phyloP scores from a whole-genome alignment of 2,329 filamentous ascomycete species.

The Rosellinia necatrix region DNA sequence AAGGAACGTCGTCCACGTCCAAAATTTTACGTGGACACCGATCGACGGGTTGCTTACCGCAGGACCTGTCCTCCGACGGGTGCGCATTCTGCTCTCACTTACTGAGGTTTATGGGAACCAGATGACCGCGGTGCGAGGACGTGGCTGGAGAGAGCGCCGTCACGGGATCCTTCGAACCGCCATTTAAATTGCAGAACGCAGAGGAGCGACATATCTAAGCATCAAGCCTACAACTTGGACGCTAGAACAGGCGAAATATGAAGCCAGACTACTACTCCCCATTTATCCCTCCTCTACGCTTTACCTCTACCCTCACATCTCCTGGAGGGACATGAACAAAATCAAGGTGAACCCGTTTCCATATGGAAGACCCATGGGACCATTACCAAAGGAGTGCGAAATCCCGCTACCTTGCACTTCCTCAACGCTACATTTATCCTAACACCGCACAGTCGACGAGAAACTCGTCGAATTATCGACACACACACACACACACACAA shows the following conservation, averaged over 20 bases:
- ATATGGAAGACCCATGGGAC: no score
- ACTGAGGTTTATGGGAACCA: neutral
- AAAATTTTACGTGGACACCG: constrained; percentile 22
- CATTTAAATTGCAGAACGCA: neutral
- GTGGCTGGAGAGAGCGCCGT: neutral
- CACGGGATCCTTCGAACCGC: neutral
- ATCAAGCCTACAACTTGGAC: no score
- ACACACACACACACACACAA: neutral
- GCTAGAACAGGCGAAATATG: neutral
- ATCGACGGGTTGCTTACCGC: constrained; percentile 13
- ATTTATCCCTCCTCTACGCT: no score
- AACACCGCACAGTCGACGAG: neutral
- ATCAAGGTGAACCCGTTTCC: no score
- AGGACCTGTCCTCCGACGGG: neutral
- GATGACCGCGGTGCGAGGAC: neutral
- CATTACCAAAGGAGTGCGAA: neutral
- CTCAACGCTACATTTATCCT: neutral
- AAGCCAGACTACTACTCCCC: neutral
- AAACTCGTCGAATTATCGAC: neutral
- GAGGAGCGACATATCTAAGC: constrained; percentile 5
- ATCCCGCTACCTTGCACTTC: neutral
- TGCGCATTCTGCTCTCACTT: constrained; percentile 3
- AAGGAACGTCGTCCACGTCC: neutral
- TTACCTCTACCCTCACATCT: neutral
- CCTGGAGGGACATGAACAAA: neutral